Evolutionary conservation across 352 stramenopile species (phyloP).

Genomic region (Aphanomyces invadans): DNA sequence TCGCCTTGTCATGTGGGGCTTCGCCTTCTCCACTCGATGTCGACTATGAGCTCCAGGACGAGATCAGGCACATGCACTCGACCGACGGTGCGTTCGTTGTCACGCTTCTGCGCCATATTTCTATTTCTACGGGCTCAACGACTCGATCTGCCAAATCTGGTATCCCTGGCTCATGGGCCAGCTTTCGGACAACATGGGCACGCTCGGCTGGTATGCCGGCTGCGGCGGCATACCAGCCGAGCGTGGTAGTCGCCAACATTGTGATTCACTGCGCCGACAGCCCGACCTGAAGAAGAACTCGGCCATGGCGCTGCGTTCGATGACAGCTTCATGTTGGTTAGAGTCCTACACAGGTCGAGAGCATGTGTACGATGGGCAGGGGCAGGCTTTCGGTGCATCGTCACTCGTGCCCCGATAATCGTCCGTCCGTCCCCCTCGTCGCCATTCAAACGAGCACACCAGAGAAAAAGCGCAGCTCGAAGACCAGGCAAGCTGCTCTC

Average conservation of each 20-base stretch:
- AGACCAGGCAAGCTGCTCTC: too few relatives aligned
- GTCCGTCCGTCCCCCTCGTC: too few relatives aligned
- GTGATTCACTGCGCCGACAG: too few relatives aligned
- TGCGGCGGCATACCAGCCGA: conserved; percentile 51
- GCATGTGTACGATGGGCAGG: too few relatives aligned
- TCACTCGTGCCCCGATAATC: too few relatives aligned
- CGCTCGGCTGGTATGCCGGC: conserved; percentile 44
- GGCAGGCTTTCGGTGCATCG: too few relatives aligned
- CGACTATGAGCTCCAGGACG: conserved; percentile 27
- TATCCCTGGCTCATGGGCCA: conserved; percentile 71
- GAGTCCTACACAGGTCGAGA: too few relatives aligned
- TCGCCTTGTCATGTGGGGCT: conserved; percentile 37
- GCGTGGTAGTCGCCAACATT: conserved; percentile 32
- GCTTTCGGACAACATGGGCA: conserved; percentile 32
- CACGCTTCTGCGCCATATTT: conserved; percentile 53
- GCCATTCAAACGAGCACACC: too few relatives aligned
- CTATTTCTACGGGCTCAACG: conserved; percentile 57
- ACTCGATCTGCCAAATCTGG: conserved; percentile 72
- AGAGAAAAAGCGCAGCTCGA: too few relatives aligned
- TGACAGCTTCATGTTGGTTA: too few relatives aligned
- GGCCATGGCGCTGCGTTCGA: too few relatives aligned
- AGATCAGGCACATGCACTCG: conserved; percentile 33
- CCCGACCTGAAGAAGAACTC: too few relatives aligned
- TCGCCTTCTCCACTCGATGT: conserved; percentile 30
- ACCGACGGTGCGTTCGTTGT: conserved; percentile 26